Evolutionary conservation across 768 basidiomycete species (phyloP).

Genomic region (Pleurotus ostreatus): DNA sequence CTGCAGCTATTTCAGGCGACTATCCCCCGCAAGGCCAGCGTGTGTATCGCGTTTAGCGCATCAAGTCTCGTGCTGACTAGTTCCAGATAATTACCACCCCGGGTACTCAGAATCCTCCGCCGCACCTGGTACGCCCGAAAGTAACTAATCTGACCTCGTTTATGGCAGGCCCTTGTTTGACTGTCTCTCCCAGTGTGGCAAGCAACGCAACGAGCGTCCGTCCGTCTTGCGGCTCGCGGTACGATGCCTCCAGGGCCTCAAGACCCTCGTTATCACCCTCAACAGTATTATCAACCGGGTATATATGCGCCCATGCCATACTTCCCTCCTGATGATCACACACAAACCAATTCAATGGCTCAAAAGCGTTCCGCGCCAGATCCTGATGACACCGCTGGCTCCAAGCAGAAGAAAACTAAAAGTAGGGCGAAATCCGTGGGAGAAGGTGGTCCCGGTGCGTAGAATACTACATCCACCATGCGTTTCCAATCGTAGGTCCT

Average conservation of each 20-base stretch:
- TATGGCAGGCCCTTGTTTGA: conserved; percentile 10
- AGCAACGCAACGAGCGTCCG: conserved; percentile 47
- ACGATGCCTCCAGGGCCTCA: conserved; percentile 17
- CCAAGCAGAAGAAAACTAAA: conserved; percentile 46
- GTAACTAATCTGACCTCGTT: conserved; percentile 18
- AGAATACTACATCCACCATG: conserved; percentile 17
- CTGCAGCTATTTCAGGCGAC: conserved; percentile 36
- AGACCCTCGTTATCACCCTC: conserved; percentile 24
- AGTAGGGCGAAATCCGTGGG: conserved; percentile 28
- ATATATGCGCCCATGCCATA: conserved; percentile 3
- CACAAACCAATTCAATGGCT: conserved; percentile 11
- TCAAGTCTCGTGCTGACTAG: neutral
- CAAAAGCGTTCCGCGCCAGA: conserved; percentile 32
- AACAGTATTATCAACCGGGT: conserved; percentile 17
- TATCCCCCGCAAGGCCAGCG: conserved; percentile 34
- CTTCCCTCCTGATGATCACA: neutral
- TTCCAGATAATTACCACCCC: conserved; percentile 27
- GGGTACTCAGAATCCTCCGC: conserved; percentile 27
- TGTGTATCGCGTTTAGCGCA: conserved; percentile 11
- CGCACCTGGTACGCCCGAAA: conserved; percentile 22
- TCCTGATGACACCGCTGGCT: conserved; percentile 31
- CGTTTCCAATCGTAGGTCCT: neutral
- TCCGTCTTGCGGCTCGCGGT: conserved; percentile 55
- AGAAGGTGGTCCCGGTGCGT: conserved; percentile 20
- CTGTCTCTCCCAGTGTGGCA: conserved; percentile 41